Percentiles rank a stretch among this genome's conserved stretches.
These are phyloP conservation scores for Chlamydomonas schloesseri DNA, from an alignment of 139 green algal species.

Conservation along the genomic window DNA sequence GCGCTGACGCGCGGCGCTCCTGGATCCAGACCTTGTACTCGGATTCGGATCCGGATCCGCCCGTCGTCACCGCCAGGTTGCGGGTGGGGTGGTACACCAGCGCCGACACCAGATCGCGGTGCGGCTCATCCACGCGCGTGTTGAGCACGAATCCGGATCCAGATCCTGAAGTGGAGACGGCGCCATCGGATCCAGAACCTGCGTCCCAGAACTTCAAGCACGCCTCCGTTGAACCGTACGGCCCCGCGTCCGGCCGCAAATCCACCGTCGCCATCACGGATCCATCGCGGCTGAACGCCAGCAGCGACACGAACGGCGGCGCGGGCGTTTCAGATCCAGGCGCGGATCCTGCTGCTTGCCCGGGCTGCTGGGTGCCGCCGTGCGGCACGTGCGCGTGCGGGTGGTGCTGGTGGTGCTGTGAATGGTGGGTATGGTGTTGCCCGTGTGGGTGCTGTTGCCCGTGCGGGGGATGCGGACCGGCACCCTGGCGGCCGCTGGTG, in stretches of 20 bases:
- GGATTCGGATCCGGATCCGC: constrained; percentile 29
- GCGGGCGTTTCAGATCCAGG: not conserved
- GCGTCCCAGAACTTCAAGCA: constrained; percentile 74
- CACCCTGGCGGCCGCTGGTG: not conserved
- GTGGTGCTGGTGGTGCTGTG: no score
- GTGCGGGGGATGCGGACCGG: no score
- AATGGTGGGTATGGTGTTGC: no score
- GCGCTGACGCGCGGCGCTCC: not conserved
- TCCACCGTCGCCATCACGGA: constrained; percentile 72
- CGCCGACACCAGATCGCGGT: constrained; percentile 58
- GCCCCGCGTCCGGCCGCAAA: constrained; percentile 39
- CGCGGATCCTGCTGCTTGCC: not conserved
- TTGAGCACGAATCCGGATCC: constrained; percentile 62
- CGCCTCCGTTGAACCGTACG: constrained; percentile 42
- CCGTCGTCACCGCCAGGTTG: constrained; percentile 65
- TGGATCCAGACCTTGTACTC: constrained; percentile 70
- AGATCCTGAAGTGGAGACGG: not conserved
- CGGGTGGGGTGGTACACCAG: constrained; percentile 63
- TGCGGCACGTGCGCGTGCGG: no score
- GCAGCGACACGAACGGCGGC: constrained; percentile 57
- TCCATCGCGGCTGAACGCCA: constrained; percentile 63
- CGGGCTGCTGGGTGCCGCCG: no score
- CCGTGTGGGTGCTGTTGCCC: no score
- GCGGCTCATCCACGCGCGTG: constrained; percentile 68
- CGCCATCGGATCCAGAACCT: not conserved